These are phyloP conservation scores for Trichoderma sp. DNA, from an alignment of 2,329 filamentous ascomycete genomes.

Conservation along the genomic window DNA sequence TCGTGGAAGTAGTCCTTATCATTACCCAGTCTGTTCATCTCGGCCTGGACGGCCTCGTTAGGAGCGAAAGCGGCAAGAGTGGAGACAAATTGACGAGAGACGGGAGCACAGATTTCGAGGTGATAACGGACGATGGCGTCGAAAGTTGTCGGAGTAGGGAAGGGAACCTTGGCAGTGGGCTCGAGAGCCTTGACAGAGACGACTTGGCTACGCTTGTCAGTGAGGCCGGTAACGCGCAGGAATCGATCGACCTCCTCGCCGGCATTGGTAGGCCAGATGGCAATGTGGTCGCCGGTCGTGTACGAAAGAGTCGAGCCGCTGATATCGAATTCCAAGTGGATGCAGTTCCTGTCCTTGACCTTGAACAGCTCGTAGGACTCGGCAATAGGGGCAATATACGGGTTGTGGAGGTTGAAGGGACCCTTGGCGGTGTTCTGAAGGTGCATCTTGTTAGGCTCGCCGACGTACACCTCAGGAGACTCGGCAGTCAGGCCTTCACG, in stretches of 20 bases:
- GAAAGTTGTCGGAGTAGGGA: constrained; percentile 95
- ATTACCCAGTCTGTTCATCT: constrained; percentile 83
- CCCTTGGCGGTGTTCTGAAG: constrained; percentile 81
- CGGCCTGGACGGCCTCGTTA: constrained; percentile 78
- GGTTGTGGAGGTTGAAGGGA: constrained; percentile 95
- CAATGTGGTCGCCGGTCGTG: constrained; percentile 96
- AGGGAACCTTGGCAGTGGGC: constrained; percentile 93
- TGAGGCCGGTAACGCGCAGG: constrained; percentile 74
- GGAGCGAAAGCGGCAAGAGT: constrained; percentile 88
- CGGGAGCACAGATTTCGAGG: constrained; percentile 91
- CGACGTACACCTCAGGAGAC: constrained; percentile 82
- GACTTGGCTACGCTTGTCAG: constrained; percentile 76
- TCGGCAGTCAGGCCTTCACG: constrained; percentile 72
- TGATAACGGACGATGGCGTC: constrained; percentile 93
- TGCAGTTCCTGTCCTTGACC: constrained; percentile 87
- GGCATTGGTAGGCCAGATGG: constrained; percentile 94
- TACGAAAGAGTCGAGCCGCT: constrained; percentile 87
- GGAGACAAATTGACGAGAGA: constrained; percentile 92
- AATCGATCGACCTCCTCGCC: constrained; percentile 91
- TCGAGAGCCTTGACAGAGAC: constrained; percentile 90
- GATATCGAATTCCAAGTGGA: constrained; percentile 94
- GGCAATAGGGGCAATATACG: constrained; percentile 89
- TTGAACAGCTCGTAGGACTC: constrained; percentile 91
- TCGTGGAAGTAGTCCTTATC: constrained; percentile 96
- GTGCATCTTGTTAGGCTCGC: constrained; percentile 95